Base-by-base conservation (phyloP, 768 basidiomycete genomes). In the Leccinum boreale region DNA sequence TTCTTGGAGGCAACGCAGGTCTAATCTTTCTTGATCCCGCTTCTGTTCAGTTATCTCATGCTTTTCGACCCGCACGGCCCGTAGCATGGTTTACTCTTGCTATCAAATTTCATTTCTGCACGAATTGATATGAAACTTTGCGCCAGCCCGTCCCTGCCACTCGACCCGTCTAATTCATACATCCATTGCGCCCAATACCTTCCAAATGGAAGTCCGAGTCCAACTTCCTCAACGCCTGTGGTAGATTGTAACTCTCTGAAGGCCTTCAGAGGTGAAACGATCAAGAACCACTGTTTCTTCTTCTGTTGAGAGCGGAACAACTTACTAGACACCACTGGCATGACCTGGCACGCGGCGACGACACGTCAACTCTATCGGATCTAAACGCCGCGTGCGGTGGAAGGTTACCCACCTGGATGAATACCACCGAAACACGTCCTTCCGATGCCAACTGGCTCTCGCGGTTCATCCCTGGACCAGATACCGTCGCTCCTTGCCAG, bases 151-250 rank as follows among this genome's bases (percentile, higher is more conserved):
- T 62, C 46, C 60, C 31, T 36, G 12, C 50, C 44, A 28, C 23
- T 54, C 36, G 24, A 59, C 47, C 31, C 3, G 5, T 35, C 29
- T 23, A n/a, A 24, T 19, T 21, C 52, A 44, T n/a, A 50, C 29
- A 21, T 53, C 55, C 7, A 21, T 42, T 42, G 11, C 51, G 24
- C 33, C 26, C 45, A 58, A 24, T 47, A 47, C 48, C 35, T 11
- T 39, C 57, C 49, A 19, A 59, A 55, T 52, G 58, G 44, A 65
- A 55, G 29, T 39, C 33, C 14, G 51, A 28, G 10, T 19, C 12
- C 54, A 39, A 24, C 42, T 33, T 46, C 46, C 46, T 36, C 9
- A 35, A 53, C 21, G 17, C 23, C 19, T 52, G 14, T 14, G 47
- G 24, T 21, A 44, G 9, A 17, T 39, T 44, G 49, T 46, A 45